phyloP scores from a whole-genome alignment of 78 protist species.

The Dictyostelium citrinum region DNA sequence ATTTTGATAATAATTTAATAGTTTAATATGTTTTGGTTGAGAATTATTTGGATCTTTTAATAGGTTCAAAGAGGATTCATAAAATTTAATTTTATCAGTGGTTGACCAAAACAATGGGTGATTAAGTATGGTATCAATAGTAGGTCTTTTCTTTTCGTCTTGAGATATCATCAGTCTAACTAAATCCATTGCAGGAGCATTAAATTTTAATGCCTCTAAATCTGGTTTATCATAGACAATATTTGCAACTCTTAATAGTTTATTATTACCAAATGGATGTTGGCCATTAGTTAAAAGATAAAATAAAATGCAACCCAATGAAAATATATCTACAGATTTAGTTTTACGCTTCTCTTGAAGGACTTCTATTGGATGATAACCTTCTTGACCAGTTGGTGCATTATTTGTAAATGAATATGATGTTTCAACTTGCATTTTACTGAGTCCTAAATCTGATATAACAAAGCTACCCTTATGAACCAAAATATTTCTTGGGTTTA shows the following conservation, averaged over 20 bases:
- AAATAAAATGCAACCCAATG: conserved; percentile 48
- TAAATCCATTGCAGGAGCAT: neutral
- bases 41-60: neutral
- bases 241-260: conserved; percentile 20
- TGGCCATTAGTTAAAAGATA: conserved; percentile 23
- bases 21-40: neutral
- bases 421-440: conserved; percentile 42
- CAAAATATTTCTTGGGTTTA: conserved; percentile 55
- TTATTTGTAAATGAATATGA: conserved; percentile 31
- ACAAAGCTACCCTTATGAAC: conserved; percentile 12
- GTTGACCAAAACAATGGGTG: conserved; percentile 53
- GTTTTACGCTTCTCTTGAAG: conserved; percentile 52
- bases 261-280: conserved; percentile 65
- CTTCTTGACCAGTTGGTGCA: conserved; percentile 67
- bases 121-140: neutral
- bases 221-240: conserved; percentile 6
- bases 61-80: conserved; percentile 10
- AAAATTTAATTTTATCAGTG: conserved; percentile 3
- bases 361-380: conserved; percentile 65
- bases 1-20: neutral
- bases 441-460: conserved; percentile 52
- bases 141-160: conserved; percentile 11
- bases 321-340: conserved; percentile 44
- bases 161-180: conserved; percentile 3
- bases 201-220: neutral